Conservation (phyloP, 2,329 filamentous ascomycete species). For the Thelonectria blattea region DNA sequence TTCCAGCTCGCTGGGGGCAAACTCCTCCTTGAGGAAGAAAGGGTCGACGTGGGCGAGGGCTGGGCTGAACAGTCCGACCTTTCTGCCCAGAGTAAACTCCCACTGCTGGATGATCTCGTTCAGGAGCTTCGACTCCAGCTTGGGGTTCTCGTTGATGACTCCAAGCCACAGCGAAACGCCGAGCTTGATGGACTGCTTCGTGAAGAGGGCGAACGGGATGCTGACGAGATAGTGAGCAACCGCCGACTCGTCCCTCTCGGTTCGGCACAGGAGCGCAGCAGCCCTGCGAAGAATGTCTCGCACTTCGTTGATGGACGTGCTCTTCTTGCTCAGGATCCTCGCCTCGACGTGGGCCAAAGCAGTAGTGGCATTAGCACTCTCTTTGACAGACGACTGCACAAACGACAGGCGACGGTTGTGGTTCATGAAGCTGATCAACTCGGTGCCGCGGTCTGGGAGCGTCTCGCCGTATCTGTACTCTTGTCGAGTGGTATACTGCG, state of each 20-base stretch:
- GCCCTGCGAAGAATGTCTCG: conserved; percentile 83
- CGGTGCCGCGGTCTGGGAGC: conserved; percentile 70
- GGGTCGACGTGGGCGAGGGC: conserved; percentile 79
- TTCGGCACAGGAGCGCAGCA: conserved; percentile 83
- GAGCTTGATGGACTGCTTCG: conserved; percentile 92
- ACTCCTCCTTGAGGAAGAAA: conserved; percentile 90
- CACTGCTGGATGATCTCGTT: conserved; percentile 89
- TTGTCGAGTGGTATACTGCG: conserved; percentile 95
- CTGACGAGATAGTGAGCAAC: conserved; percentile 87
- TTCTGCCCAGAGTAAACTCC: conserved; percentile 81
- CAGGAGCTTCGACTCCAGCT: conserved; percentile 83
- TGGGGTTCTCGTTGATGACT: conserved; percentile 93
- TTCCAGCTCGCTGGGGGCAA: conserved; percentile 86
- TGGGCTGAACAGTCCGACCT: conserved; percentile 81
- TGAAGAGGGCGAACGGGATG: conserved; percentile 92
- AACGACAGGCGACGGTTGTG: conserved; percentile 60
- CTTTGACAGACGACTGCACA: conserved; percentile 56
- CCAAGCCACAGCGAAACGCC: conserved; percentile 96
- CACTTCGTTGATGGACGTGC: conserved; percentile 75
- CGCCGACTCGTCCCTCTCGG: conserved; percentile 74
- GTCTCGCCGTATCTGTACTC: conserved; percentile 90
- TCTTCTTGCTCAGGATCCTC: conserved; percentile 71
- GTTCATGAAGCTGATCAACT: conserved; percentile 68
- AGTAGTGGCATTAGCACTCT: conserved; percentile 65
- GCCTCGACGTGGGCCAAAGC: conserved; percentile 76